Base-by-base conservation (phyloP, 805 yeast genomes). In the Candida vartiovaarae region DNA sequence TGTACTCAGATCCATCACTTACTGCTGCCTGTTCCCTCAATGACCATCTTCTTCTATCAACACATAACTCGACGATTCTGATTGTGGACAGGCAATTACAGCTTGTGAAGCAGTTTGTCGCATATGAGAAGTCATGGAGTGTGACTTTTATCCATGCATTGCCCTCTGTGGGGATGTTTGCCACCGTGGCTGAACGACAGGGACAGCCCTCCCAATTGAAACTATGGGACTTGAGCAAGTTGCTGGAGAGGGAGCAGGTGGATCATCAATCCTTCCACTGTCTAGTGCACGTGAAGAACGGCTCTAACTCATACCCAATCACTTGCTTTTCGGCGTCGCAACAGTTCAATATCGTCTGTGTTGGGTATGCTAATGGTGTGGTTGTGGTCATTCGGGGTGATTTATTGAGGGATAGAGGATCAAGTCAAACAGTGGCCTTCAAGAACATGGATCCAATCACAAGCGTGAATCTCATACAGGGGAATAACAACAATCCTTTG, bases 371-470 rank as follows among this genome's bases (percentile, higher is more conserved):
- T 10, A 83, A 89, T 60, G 99, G 99, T 3, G 72, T 79, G 23
- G 88, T 90, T 3, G 67, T 90, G 2, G 65, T 90, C 6, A 76
- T 90, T 0, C 67, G 98, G 49, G 99, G 99, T 7, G 98, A 93
- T 61, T 62, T 93, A 30, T 52, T 87, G 6, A 78, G 89, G 53
- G 99, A 93, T 57, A 68, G 95, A 46, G 98, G 98, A 0, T 80
- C 95, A 8, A 76, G 93, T 50, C 98, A 91, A 56, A 68, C 97
- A 28, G 61, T 83, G 0, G 80, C 90, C 1, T 86, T 80, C 57
- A 86, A 83, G 46, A 63, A 64, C 11, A 65, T 71, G 3, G 93
- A 87, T 39, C 95, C 97, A 1, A 74, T 93, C 20, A 91, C 98
- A 0, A 83, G 86, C 0, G 63, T 91, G 1, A 74, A 75, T 28